Percentiles rank a stretch among this genome's conserved stretches.
phyloP scores from a whole-genome alignment of 306 rosid genomes.

The Prunus persica region DNA sequence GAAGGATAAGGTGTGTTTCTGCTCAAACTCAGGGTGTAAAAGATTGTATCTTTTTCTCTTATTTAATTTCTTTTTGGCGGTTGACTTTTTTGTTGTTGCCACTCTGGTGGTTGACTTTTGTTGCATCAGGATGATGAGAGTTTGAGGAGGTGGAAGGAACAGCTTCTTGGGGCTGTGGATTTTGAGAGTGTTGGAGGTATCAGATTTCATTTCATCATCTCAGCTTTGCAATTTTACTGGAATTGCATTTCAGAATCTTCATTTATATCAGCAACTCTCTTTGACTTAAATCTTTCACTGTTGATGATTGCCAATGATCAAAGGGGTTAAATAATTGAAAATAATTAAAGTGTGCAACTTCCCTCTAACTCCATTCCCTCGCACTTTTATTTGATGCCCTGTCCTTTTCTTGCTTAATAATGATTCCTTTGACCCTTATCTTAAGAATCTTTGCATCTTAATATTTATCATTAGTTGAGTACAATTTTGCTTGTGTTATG shows the following conservation, averaged over 20 bases:
- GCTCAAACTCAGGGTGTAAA: not conserved
- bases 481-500: not conserved
- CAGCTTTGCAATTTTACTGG: not conserved
- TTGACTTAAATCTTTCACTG: not conserved
- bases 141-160: slow-evolving; percentile 59
- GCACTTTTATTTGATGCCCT: not conserved
- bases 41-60: not conserved
- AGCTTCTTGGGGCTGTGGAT: slow-evolving; percentile 54
- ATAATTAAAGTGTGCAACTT: not conserved
- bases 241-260: not conserved
- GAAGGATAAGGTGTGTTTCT: slow-evolving; percentile 42
- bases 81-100: not conserved
- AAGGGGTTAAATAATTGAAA: not conserved
- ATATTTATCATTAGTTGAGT: not conserved
- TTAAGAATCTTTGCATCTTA: not conserved
- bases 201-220: not conserved
- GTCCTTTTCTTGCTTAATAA: not conserved
- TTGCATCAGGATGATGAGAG: slow-evolving; percentile 50
- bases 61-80: not conserved
- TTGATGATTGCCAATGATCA: not conserved
- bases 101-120: slow-evolving; percentile 6
- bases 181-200: slow-evolving; percentile 48
- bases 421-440: not conserved
- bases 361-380: not conserved
- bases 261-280: not conserved